Evolutionary conservation across 352 stramenopile genomes (phyloP).

Genomic region (Phytopythium sindhum): DNA sequence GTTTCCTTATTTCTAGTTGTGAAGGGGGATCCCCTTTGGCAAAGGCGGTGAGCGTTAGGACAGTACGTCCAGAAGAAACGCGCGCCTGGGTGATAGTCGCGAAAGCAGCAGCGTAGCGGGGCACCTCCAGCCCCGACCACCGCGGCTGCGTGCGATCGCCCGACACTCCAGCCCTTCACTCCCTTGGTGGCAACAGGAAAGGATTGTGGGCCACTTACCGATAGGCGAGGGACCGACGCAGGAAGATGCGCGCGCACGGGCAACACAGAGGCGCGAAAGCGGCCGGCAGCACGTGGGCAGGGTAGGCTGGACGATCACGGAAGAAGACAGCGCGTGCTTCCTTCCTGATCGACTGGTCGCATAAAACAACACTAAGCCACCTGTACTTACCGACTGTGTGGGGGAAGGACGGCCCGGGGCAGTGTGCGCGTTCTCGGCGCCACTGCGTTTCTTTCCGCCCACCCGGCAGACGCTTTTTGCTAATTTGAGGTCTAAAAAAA

Average conservation of each 20-base stretch:
- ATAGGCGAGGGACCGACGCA: background rate
- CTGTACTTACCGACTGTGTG: background rate
- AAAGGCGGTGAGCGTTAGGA: too few relatives aligned
- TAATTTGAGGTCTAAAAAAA: background rate
- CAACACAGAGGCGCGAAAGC: too few relatives aligned
- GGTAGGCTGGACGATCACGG: background rate
- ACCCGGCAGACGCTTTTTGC: background rate
- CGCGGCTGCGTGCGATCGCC: background rate
- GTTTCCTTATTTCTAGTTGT: background rate
- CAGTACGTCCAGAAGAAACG: constrained; percentile 6
- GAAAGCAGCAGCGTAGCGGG: too few relatives aligned
- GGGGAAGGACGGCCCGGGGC: background rate
- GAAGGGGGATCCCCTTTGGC: background rate
- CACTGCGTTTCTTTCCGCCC: background rate
- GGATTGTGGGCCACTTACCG: too few relatives aligned
- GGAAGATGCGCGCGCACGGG: background rate
- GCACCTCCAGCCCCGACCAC: too few relatives aligned
- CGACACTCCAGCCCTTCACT: background rate
- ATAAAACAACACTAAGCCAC: constrained; percentile 1
- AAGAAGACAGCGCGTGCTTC: background rate
- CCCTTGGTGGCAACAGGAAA: too few relatives aligned
- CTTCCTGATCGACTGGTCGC: background rate
- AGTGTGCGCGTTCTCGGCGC: background rate
- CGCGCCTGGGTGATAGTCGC: background rate
- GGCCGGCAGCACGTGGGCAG: background rate